Conservation (phyloP, 2,329 filamentous ascomycete genomes). For the Zymoseptoria brevis region DNA sequence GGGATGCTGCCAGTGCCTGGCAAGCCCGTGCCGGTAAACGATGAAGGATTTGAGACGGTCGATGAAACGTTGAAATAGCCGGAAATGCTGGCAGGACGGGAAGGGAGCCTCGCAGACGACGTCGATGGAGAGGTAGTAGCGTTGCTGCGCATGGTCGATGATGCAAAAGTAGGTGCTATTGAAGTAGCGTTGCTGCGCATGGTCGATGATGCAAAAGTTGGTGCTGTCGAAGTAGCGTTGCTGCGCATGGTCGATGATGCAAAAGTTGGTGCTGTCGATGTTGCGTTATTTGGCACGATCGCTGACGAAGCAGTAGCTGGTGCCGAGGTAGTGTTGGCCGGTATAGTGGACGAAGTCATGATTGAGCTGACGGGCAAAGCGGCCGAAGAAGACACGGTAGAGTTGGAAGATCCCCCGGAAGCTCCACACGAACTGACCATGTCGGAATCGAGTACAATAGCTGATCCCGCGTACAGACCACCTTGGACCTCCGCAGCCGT, state of each 20-base stretch:
- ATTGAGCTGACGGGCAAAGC: not conserved
- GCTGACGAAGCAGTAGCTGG: not conserved
- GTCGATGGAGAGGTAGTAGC: not conserved
- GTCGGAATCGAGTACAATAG: slow-evolving; percentile 4
- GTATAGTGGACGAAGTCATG: not conserved
- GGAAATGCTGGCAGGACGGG: not conserved
- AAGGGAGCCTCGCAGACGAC: not conserved
- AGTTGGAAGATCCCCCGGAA: not conserved
- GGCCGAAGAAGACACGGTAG: not conserved
- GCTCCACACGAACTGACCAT: not conserved
- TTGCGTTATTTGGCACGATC: not conserved
- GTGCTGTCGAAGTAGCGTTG: not conserved
- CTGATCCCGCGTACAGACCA: slow-evolving; percentile 3
- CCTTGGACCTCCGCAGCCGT: slow-evolving; percentile 1
- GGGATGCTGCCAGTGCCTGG: not conserved
- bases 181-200: not conserved
- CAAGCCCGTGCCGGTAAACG: not conserved
- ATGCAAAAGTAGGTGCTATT: not conserved
- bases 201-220: not conserved
- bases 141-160: not conserved
- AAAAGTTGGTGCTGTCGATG: not conserved
- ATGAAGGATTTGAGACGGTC: not conserved
- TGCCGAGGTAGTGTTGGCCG: no score
- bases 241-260: not conserved
- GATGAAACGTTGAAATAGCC: not conserved